Conservation (phyloP, 331 rosid genomes). For the Rhamnella rubrinervis region DNA sequence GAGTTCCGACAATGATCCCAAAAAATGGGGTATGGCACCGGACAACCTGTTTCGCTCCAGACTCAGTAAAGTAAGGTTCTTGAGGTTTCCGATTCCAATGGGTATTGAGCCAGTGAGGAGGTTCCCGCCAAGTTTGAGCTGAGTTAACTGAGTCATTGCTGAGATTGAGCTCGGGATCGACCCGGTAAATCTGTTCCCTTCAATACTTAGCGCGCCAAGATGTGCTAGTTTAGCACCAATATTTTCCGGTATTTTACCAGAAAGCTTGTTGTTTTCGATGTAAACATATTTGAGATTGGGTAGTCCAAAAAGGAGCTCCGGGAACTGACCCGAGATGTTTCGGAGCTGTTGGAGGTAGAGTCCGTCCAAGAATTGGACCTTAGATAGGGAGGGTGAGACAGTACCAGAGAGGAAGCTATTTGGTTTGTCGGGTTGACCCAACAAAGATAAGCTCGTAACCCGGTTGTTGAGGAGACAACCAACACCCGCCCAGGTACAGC, state of each 20-base stretch:
- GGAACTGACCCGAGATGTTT: slow-evolving; percentile 66
- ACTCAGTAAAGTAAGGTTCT: slow-evolving; percentile 34
- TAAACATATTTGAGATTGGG: slow-evolving; percentile 47
- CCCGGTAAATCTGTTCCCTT: slow-evolving; percentile 62
- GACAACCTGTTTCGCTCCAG: slow-evolving; percentile 51
- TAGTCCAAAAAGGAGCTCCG: slow-evolving; percentile 32
- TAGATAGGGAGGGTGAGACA: slow-evolving; percentile 62
- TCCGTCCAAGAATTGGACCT: slow-evolving; percentile 45
- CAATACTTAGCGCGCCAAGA: slow-evolving; percentile 32
- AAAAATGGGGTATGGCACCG: slow-evolving; percentile 65
- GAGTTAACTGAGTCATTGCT: slow-evolving; percentile 43
- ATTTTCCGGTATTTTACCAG: slow-evolving; percentile 56
- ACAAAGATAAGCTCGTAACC: slow-evolving; percentile 36
- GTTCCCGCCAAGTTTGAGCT: slow-evolving; percentile 75
- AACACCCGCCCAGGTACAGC: slow-evolving; percentile 68
- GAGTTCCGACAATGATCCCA: slow-evolving; percentile 41
- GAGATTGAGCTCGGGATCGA: slow-evolving; percentile 64
- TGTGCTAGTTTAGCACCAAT: slow-evolving; percentile 40
- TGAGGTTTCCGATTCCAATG: slow-evolving; percentile 33
- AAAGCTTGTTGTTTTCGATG: slow-evolving; percentile 59
- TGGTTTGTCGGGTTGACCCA: slow-evolving; percentile 41
- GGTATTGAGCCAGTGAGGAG: slow-evolving; percentile 55
- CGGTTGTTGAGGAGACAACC: slow-evolving; percentile 48
- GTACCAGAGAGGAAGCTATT: slow-evolving; percentile 44
- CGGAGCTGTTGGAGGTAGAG: slow-evolving; percentile 57